These are phyloP conservation scores for Colletotrichum costaricense DNA, from an alignment of 2,329 filamentous ascomycete genomes.

Conservation along the genomic window DNA sequence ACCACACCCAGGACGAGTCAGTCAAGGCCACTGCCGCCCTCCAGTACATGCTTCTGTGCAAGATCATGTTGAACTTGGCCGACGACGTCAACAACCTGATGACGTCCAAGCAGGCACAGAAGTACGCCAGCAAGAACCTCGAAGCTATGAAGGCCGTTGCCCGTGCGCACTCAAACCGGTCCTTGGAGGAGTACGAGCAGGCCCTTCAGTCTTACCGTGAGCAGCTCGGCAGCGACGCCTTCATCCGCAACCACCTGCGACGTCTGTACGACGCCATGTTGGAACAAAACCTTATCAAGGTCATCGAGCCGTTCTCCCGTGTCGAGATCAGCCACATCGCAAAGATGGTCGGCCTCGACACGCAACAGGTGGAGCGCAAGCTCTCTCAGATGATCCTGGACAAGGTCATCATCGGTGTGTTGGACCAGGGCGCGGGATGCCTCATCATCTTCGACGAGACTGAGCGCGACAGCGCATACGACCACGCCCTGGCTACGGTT, in stretches of 20 bases:
- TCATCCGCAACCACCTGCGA: slow-evolving; percentile 96
- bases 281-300: slow-evolving; percentile 99
- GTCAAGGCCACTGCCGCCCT: slow-evolving; percentile 93
- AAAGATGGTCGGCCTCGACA: slow-evolving; percentile 97
- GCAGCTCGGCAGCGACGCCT: slow-evolving; percentile 93
- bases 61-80: slow-evolving; percentile 98
- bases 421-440: slow-evolving; percentile 97
- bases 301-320: slow-evolving; percentile 97
- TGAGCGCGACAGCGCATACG: slow-evolving; percentile 91
- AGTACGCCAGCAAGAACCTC: slow-evolving; percentile 94
- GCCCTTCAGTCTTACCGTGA: slow-evolving; percentile 91
- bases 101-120: slow-evolving; percentile 94
- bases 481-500: slow-evolving; percentile 92
- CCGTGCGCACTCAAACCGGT: slow-evolving; percentile 93
- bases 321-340: slow-evolving; percentile 98
- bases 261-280: slow-evolving; percentile 98
- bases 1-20: slow-evolving; percentile 90
- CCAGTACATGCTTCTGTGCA: slow-evolving; percentile 99
- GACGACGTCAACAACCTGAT: slow-evolving; percentile 97
- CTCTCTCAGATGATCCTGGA: slow-evolving; percentile 99
- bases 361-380: slow-evolving; percentile 96
- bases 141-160: slow-evolving; percentile 99
- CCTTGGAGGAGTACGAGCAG: slow-evolving; percentile 95
- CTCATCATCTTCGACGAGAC: slow-evolving; percentile 98
- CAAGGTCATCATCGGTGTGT: slow-evolving; percentile 96